A percentile compares a stretch with the other conserved stretches of the same genome.
phyloP scores from a whole-genome alignment of 306 rosid species.

The Luffa aegyptiaca region DNA sequence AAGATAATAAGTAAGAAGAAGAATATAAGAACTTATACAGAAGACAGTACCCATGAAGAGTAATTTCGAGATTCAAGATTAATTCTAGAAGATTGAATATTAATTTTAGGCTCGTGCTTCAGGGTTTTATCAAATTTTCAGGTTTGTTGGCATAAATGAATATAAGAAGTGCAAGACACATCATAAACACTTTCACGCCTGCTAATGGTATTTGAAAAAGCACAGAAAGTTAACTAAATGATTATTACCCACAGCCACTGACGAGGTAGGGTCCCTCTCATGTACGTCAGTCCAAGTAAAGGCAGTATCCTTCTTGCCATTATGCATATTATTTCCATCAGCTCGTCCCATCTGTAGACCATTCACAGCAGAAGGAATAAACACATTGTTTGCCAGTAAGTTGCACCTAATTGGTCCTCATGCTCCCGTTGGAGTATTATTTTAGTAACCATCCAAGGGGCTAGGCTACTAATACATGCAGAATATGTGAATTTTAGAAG shows the following conservation, averaged over 20 bases:
- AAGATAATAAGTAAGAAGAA: not conserved
- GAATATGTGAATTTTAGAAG: not conserved
- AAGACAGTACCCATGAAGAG: not conserved
- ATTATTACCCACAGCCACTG: slow-evolving; percentile 38
- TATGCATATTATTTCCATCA: slow-evolving; percentile 65
- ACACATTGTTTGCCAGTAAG: not conserved
- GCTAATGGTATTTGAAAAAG: not conserved
- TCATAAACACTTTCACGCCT: not conserved
- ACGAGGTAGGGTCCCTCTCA: slow-evolving; percentile 33
- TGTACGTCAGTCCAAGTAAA: slow-evolving; percentile 68
- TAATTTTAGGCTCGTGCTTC: not conserved
- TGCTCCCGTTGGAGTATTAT: not conserved
- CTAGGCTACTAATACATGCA: not conserved
- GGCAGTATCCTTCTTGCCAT: slow-evolving; percentile 50
- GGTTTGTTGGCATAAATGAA: not conserved
- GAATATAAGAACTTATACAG: not conserved
- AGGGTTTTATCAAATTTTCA: not conserved
- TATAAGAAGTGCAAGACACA: not conserved
- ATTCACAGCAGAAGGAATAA: slow-evolving; percentile 8
- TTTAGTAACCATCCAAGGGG: not conserved
- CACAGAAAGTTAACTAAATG: not conserved
- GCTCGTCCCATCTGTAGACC: slow-evolving; percentile 82
- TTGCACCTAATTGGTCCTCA: not conserved
- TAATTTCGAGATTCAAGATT: not conserved
- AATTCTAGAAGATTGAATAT: not conserved